These are phyloP conservation scores for Aciculosporium take DNA, from an alignment of 2,329 filamentous ascomycete species.

Conservation along the genomic window DNA sequence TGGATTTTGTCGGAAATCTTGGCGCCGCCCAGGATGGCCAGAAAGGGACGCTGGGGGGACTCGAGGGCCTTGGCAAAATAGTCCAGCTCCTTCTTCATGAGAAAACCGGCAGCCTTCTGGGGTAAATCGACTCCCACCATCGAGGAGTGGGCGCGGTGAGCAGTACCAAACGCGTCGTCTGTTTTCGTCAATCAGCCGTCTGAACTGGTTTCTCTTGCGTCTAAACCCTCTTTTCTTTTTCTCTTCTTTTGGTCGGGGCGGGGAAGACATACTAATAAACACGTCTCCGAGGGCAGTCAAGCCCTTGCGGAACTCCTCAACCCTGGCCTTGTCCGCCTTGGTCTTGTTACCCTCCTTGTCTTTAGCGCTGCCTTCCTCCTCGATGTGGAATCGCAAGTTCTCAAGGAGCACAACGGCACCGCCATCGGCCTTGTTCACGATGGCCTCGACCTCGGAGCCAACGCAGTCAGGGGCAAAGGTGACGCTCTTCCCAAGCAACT, in stretches of 20 bases:
- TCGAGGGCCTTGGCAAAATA: constrained; percentile 98
- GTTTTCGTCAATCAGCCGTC: constrained; percentile 13
- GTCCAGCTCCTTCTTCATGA: constrained; percentile 99
- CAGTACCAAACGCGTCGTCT: constrained; percentile 98
- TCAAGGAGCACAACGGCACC: constrained; percentile 84
- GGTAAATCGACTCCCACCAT: constrained; percentile 96
- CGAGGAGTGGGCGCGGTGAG: constrained; percentile 95
- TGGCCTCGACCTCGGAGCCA: constrained; percentile 76
- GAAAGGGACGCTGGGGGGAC: constrained; percentile 84
- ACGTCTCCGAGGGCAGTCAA: constrained; percentile 89
- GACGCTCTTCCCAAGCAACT: constrained; percentile 71
- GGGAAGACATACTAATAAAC: constrained; percentile 66
- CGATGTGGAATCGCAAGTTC: constrained; percentile 95
- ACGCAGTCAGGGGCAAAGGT: constrained; percentile 85
- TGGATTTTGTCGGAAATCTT: constrained; percentile 99
- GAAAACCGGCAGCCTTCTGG: constrained; percentile 93
- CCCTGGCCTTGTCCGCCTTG: constrained; percentile 90
- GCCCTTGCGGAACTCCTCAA: constrained; percentile 87
- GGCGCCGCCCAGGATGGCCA: constrained; percentile 93
- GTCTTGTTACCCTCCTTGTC: constrained; percentile 90
- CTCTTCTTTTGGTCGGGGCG: too few species aligned
- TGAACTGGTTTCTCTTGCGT: too few species aligned
- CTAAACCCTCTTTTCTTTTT: too few species aligned
- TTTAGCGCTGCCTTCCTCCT: constrained; percentile 95
- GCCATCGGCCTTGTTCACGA: constrained; percentile 66